These are phyloP conservation scores for Syzygium aromaticum DNA, from an alignment of 345 rosid species.

Conservation along the genomic window DNA sequence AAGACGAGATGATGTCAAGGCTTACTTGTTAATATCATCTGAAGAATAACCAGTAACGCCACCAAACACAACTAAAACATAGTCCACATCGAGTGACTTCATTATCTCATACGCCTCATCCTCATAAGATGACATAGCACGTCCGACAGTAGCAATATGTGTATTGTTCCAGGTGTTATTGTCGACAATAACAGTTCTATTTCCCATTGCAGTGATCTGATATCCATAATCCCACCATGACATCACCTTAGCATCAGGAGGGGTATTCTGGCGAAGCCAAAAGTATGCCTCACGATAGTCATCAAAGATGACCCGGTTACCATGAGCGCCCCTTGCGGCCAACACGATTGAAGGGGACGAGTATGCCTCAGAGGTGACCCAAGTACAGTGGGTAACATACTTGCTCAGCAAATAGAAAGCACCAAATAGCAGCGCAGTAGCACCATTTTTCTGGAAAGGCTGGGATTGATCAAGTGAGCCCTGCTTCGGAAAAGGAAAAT, in stretches of 20 bases:
- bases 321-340: constrained; percentile 99
- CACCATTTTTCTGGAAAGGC: constrained; percentile 89
- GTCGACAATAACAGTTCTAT: constrained; percentile 97
- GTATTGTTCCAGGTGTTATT: constrained; percentile 99
- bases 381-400: constrained; percentile 88
- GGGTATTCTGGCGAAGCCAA: constrained; percentile 98
- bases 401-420: constrained; percentile 84
- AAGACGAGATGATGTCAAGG: background rate
- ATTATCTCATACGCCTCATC: constrained; percentile 94
- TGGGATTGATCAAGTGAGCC: constrained; percentile 85
- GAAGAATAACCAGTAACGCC: constrained; percentile 99
- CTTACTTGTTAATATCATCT: constrained; percentile 98
- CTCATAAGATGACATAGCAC: constrained; percentile 98
- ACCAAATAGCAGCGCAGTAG: constrained; percentile 76
- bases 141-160: constrained; percentile 99
- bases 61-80: constrained; percentile 95
- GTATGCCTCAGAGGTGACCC: constrained; percentile 99
- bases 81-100: constrained; percentile 93
- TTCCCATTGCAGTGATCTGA: constrained; percentile 69
- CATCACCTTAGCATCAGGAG: constrained; percentile 95
- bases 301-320: constrained; percentile 86
- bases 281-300: constrained; percentile 99
- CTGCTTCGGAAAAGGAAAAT: constrained; percentile 18
- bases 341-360: constrained; percentile 97
- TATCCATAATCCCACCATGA: constrained; percentile 95